phyloP scores from a whole-genome alignment of 306 rosid species.

The Cajanus cajan region DNA sequence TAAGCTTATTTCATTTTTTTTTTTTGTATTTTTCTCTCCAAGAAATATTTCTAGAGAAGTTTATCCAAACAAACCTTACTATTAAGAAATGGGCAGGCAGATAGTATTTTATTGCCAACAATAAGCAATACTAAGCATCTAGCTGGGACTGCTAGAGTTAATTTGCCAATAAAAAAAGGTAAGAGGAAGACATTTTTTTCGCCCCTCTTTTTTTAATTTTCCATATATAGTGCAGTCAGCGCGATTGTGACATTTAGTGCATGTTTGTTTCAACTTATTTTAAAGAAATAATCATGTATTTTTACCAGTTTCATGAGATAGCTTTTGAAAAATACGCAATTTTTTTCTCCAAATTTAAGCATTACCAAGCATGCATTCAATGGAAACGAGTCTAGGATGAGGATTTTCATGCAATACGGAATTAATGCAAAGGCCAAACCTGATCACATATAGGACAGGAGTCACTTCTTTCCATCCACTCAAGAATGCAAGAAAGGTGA shows the following conservation, averaged over 20 bases:
- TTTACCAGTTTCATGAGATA: not conserved
- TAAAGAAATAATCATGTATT: not conserved
- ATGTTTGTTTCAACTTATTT: not conserved
- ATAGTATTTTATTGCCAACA: not conserved
- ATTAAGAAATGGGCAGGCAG: not conserved
- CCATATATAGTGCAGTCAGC: not conserved
- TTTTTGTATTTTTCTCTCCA: no score
- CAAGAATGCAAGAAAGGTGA: constrained; percentile 80
- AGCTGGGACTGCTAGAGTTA: not conserved
- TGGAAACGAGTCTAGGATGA: not conserved
- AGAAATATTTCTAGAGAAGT: no score
- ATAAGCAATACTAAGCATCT: not conserved
- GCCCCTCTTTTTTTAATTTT: not conserved
- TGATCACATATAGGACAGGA: constrained; percentile 75
- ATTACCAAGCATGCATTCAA: not conserved
- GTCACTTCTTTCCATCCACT: constrained; percentile 86
- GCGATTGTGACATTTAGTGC: not conserved
- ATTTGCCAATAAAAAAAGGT: not conserved
- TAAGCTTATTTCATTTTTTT: no score
- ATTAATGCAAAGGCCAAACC: constrained; percentile 37
- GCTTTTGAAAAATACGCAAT: not conserved
- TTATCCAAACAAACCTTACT: no score
- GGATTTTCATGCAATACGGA: not conserved
- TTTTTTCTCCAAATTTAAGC: not conserved
- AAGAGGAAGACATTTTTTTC: not conserved